Evolutionary conservation across 176 grass and related monocot species (phyloP).

Genomic region (Dactylis glomerata): DNA sequence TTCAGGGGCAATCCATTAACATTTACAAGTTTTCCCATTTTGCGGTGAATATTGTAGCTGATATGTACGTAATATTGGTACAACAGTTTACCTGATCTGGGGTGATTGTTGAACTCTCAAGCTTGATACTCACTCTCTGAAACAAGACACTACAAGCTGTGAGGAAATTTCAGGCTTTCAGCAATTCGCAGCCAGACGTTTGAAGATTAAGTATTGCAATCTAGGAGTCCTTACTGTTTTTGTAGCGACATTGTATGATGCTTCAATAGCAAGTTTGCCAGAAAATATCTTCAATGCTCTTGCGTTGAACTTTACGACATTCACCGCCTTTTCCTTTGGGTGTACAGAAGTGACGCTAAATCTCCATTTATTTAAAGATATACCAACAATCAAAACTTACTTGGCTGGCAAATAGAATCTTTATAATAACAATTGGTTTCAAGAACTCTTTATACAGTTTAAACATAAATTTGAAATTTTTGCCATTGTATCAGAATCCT

Average conservation of each 20-base stretch:
- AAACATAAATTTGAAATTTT: not conserved
- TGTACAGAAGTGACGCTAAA: constrained; percentile 85
- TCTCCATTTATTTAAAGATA: constrained; percentile 76
- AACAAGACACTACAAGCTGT: constrained; percentile 22
- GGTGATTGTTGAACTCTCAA: constrained; percentile 74
- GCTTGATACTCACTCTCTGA: constrained; percentile 91
- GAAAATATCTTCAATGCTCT: constrained; percentile 66
- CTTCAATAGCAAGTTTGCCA: constrained; percentile 80
- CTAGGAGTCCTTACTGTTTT: constrained; percentile 51
- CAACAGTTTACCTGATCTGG: constrained; percentile 63
- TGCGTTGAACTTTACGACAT: constrained; percentile 75
- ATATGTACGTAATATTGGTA: not conserved
- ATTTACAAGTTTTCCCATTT: not conserved
- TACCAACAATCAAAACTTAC: constrained; percentile 45
- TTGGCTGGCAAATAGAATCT: constrained; percentile 3
- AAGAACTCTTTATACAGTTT: not conserved
- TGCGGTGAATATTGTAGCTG: not conserved
- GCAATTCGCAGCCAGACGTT: not conserved
- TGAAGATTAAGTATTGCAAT: not conserved
- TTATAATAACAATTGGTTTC: not conserved
- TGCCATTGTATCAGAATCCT: not conserved
- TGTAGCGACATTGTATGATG: constrained; percentile 59
- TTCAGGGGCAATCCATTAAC: not conserved
- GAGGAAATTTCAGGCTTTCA: constrained; percentile 14
- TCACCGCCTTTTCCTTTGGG: constrained; percentile 86